Conservation (phyloP, 2,329 filamentous ascomycete genomes). For the Trichoderma koningii region DNA sequence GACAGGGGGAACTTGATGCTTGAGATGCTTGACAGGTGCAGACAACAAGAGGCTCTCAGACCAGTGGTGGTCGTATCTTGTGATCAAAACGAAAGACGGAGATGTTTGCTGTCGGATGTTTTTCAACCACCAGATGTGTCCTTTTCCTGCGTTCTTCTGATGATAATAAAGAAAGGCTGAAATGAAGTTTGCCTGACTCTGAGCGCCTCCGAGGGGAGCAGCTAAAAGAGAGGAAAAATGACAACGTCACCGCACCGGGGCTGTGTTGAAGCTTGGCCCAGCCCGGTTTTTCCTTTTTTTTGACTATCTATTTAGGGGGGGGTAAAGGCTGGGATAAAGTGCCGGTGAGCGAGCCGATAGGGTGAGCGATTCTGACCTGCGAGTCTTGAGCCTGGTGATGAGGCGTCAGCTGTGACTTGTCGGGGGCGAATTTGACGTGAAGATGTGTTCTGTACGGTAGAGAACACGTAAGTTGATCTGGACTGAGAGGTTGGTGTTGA, state of each 20-base stretch:
- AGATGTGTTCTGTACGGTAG: background rate
- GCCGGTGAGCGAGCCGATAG: slow-evolving; percentile 23
- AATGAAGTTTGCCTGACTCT: too few relatives aligned
- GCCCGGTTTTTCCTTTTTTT: slow-evolving; percentile 4
- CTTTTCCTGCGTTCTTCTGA: background rate
- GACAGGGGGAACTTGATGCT: background rate
- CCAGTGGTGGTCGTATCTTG: too few relatives aligned
- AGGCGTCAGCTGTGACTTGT: slow-evolving; percentile 20
- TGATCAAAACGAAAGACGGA: background rate
- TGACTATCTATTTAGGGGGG: slow-evolving; percentile 15
- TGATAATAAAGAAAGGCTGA: background rate
- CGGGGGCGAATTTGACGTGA: slow-evolving; percentile 14
- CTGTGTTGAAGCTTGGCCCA: slow-evolving; percentile 14
- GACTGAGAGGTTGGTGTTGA: background rate
- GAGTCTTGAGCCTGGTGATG: slow-evolving; percentile 3
- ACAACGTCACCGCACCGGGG: slow-evolving; percentile 28
- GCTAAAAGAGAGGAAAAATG: background rate
- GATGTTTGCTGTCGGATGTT: too few relatives aligned
- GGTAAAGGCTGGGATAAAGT: background rate
- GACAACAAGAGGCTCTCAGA: slow-evolving; percentile 3
- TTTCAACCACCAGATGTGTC: background rate
- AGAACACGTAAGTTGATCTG: background rate
- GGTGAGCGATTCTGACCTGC: background rate
- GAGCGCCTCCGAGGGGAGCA: too few relatives aligned
- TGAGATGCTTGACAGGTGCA: background rate